Base-by-base conservation (phyloP, 768 basidiomycete species). In the Ramaria sp. region DNA sequence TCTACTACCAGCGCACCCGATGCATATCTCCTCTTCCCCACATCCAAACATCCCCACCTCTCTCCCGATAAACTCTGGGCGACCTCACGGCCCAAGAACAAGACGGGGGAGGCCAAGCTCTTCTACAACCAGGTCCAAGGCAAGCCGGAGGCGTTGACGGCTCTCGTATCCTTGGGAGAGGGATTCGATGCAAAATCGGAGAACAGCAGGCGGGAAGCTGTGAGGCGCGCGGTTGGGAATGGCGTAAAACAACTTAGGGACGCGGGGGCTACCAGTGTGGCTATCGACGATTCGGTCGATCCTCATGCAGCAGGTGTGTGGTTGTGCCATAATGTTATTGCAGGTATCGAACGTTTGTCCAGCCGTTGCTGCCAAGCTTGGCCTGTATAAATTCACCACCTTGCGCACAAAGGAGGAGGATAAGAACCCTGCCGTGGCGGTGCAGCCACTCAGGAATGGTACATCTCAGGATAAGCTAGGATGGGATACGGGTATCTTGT, bases 361-460 rank as follows among this genome's bases (percentile, higher is more conserved):
- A 30, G 88, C 89, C 42, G 87, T 89, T 48, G 88, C 82, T 4
- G 80, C 90, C 1, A 75, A 88, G 60, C 72, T 93, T 58, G 84
- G 85, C 5, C 62, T 77, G 42, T 88, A 85, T 67, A 78, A 81
- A 59, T 91, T 92, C 63, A 78, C 82, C 0, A 55, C 53, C n/a
- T 70, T 93, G 60, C 88, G 90, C 67, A 92, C 88, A 0, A 77
- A 86, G 62, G 81, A 83, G 9, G 78, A 77, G 50, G 68, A 77
- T 50, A 74, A 69, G 51, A 73, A 78, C 28, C 67, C 75, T 3
- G 67, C 74, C 20, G 75, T 78, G 0, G 74, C 76, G 38, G 39
- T 48, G 9, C 76, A 78, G 57, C 60, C 82, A 9, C 64, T 65
- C 0, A 67, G 87, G 38, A 63, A 67, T 4, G 75, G 85, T 3